Evolutionary conservation across 257 asterid genomes (phyloP).

Genomic region (Penstemon newberryi): DNA sequence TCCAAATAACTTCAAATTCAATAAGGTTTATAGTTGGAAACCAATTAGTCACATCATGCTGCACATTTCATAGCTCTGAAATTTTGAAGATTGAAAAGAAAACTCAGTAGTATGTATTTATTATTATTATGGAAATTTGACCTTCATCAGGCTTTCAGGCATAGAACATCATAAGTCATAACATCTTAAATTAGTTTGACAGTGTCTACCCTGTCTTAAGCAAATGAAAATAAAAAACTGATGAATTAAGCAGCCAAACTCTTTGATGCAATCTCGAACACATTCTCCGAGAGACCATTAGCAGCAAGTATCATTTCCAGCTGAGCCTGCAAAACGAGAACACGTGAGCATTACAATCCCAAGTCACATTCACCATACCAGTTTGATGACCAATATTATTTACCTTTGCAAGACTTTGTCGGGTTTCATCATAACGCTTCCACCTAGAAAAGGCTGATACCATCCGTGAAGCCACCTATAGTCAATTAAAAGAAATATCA

Average conservation of each 20-base stretch:
- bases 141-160: not conserved
- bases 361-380: not conserved
- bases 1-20: not conserved
- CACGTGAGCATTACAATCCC: not conserved
- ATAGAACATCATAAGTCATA: too few species aligned
- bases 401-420: conserved; percentile 84
- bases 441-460: conserved; percentile 53
- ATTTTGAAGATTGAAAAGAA: not conserved
- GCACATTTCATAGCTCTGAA: not conserved
- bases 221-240: not conserved
- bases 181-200: not conserved
- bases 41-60: not conserved
- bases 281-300: conserved; percentile 85
- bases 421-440: conserved; percentile 83
- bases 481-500: too few species aligned
- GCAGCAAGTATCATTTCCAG: conserved; percentile 76
- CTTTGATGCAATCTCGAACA: conserved; percentile 89
- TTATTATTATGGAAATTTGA: too few species aligned
- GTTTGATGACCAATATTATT: not conserved
- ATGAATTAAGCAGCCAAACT: conserved; percentile 67
- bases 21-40: too few species aligned
- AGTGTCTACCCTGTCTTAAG: too few species aligned
- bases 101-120: not conserved
- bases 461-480: too few species aligned
- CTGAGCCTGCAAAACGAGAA: conserved; percentile 56